Conservation (phyloP, 768 basidiomycete genomes). For the Lenzites betulinus region DNA sequence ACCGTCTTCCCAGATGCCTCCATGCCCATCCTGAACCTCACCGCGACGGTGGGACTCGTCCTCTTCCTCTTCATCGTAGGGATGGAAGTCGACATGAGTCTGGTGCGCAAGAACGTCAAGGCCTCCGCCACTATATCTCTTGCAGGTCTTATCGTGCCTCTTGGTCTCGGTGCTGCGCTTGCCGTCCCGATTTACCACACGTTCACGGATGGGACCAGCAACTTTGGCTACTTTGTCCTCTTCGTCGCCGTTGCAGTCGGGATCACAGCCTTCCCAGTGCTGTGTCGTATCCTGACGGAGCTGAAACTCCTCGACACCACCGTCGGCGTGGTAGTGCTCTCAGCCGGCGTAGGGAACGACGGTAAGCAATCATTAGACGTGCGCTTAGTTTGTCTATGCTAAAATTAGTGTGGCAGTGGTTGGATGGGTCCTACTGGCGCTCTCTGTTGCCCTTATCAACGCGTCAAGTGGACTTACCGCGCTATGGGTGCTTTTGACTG, state of each 20-base stretch:
- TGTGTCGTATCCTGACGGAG: slow-evolving; percentile 84
- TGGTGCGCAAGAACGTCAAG: slow-evolving; percentile 64
- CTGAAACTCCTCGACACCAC: slow-evolving; percentile 79
- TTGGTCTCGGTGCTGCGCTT: slow-evolving; percentile 76
- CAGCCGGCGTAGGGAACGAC: slow-evolving; percentile 75
- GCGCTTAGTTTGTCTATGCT: neutral
- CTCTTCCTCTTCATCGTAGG: slow-evolving; percentile 85
- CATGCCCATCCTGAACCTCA: slow-evolving; percentile 64
- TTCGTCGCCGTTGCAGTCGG: slow-evolving; percentile 84
- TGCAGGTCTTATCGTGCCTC: slow-evolving; percentile 73
- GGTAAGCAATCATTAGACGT: slow-evolving; percentile 3
- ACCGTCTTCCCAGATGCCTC: slow-evolving; percentile 42
- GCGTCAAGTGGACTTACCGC: slow-evolving; percentile 73
- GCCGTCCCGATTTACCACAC: slow-evolving; percentile 75
- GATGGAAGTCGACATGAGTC: slow-evolving; percentile 75
- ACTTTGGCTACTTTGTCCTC: slow-evolving; percentile 81
- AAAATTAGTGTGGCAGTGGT: slow-evolving; percentile 31
- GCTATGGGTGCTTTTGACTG: slow-evolving; percentile 75
- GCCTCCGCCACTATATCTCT: slow-evolving; percentile 61
- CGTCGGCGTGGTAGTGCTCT: slow-evolving; percentile 81
- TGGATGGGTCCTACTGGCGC: slow-evolving; percentile 85
- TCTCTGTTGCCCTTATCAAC: slow-evolving; percentile 84
- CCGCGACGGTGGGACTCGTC: slow-evolving; percentile 73
- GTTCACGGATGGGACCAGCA: slow-evolving; percentile 58
- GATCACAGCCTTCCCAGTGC: slow-evolving; percentile 81